These are phyloP conservation scores for Hirsutella minnesotensis DNA, from an alignment of 2,329 filamentous ascomycete species.

Conservation along the genomic window DNA sequence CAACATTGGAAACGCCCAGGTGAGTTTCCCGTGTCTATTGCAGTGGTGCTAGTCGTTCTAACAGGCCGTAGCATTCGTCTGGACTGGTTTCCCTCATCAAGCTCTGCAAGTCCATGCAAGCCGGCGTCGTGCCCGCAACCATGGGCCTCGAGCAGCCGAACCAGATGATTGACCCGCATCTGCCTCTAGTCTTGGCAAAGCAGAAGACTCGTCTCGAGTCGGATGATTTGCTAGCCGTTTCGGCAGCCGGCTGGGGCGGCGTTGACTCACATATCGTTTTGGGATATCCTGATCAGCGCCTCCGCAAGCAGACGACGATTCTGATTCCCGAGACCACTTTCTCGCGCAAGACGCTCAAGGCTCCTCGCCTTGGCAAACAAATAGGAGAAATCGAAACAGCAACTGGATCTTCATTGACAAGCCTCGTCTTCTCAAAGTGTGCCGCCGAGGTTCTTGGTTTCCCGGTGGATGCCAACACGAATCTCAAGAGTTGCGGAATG, in stretches of 20 bases:
- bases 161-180: slow-evolving; percentile 3
- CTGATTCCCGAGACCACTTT: not conserved
- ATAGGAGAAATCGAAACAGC: not conserved
- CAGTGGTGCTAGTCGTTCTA: not conserved
- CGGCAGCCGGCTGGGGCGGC: slow-evolving; percentile 34
- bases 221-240: slow-evolving; percentile 4
- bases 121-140: slow-evolving; percentile 3
- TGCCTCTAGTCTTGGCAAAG: slow-evolving; percentile 3
- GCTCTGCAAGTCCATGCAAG: slow-evolving; percentile 7
- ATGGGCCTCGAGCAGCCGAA: slow-evolving; percentile 3
- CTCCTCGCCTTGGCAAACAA: not conserved
- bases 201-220: not conserved
- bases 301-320: slow-evolving; percentile 1
- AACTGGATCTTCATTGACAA: not conserved
- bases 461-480: not conserved
- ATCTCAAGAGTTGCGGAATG: not conserved
- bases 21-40: not conserved
- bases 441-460: not conserved
- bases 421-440: not conserved
- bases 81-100: slow-evolving; percentile 6
- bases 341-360: slow-evolving; percentile 1
- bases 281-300: slow-evolving; percentile 15
- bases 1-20: slow-evolving; percentile 6
- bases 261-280: slow-evolving; percentile 35
- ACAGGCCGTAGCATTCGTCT: slow-evolving; percentile 3